Evolutionary conservation across 192 early-diverging fungal genomes (phyloP).

Genomic region (Umbelopsis sp.): DNA sequence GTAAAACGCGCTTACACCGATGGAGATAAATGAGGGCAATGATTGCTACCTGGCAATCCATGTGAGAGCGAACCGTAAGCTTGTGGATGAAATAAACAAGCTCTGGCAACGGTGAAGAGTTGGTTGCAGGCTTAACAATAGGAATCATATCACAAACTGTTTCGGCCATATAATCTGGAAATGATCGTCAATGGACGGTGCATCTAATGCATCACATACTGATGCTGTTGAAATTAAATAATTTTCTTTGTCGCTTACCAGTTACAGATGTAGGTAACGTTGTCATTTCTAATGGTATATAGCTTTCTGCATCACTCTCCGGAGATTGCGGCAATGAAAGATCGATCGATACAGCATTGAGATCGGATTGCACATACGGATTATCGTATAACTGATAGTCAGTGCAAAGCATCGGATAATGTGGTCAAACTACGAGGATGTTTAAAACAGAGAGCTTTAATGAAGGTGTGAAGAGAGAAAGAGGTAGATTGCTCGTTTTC

Average conservation of each 20-base stretch:
- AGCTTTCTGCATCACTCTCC: background rate
- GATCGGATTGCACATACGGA: background rate
- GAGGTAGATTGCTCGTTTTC: background rate
- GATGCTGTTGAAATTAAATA: background rate
- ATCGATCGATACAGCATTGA: background rate
- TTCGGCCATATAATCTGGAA: constrained; percentile 36
- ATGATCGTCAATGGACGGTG: background rate
- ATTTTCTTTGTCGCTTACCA: background rate
- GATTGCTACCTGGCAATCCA: constrained; percentile 36
- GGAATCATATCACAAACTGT: constrained; percentile 37
- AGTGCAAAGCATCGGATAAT: background rate
- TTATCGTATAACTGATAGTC: constrained; percentile 1
- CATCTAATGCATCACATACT: background rate
- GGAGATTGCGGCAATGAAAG: background rate
- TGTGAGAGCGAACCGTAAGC: constrained; percentile 28
- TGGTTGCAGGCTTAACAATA: background rate
- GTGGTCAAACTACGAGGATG: background rate
- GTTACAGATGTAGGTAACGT: background rate
- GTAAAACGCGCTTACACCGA: constrained; percentile 33
- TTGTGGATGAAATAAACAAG: constrained; percentile 41
- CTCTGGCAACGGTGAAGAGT: constrained; percentile 33
- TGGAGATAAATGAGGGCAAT: constrained; percentile 37
- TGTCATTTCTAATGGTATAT: no score
- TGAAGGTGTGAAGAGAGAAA: background rate
- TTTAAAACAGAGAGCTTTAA: background rate